Base-by-base conservation (phyloP, 176 grass and related monocot genomes). In the Phragmites australis region DNA sequence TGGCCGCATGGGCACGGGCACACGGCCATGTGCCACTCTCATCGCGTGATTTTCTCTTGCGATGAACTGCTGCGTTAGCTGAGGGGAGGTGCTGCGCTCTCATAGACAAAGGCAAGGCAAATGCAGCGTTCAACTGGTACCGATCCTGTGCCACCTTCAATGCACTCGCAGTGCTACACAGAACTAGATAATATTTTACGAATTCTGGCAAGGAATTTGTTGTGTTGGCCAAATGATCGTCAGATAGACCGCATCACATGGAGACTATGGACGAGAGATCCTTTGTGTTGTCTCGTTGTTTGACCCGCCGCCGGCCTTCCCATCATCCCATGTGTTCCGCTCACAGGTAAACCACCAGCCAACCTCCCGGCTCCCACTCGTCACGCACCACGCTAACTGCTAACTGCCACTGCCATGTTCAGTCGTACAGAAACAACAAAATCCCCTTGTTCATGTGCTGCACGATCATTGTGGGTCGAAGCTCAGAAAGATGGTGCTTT, bases 381-480 rank as follows among this genome's bases (percentile, higher is more conserved):
- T 68, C 52, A 52, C 52, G 78, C 72, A 77, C 72, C 37, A 17
- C 11, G 34, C 72, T 75, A 89, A 84, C 76, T 0, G 76, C 70
- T 81, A 89, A 84, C 77, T 31, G 82, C 82, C 70, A 49, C 63
- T 75, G 81, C 48, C 52, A 80, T 55, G 58, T 76, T 19, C 46
- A 31, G 70, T 69, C 27, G 40, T 30, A 39, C 13, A 63, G 17
- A 72, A 47, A 50, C 9, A 31, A 15, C 29, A 27, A 1, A 21
- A 26, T 37, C 42, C 58, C 45, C 32, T 21, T 16, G 18, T 9
- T 26, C 41, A 44, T 75, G 76, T 47, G 82, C 60, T 4, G 16
- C 70, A 6, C 8, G 76, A 69, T 75, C 50, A 15, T 1, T 6
- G 3, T 9, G 16, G 51, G 84, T 75, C 87, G 21, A 11, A 42